These are phyloP conservation scores for Emiliania huxleyi DNA, from an alignment of 78 protist species.

Conservation along the genomic window DNA sequence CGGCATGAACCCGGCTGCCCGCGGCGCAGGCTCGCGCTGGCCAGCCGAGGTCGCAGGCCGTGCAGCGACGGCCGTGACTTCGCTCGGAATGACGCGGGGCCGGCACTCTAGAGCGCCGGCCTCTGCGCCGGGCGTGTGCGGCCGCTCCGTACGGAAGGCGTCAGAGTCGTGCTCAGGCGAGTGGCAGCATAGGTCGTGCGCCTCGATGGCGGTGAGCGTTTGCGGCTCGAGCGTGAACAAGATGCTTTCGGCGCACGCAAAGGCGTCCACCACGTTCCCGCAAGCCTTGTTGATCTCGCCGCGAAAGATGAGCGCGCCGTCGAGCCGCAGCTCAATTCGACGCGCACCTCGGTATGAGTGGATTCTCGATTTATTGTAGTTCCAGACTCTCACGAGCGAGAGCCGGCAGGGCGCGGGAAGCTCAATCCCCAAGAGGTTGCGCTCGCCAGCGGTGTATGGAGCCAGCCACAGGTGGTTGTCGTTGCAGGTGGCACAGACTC, in stretches of 20 bases:
- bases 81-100: background rate
- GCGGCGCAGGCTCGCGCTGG: background rate
- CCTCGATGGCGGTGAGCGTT: background rate
- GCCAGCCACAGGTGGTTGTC: slow-evolving; percentile 51
- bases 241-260: background rate
- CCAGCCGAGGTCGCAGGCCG: background rate
- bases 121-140: background rate
- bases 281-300: slow-evolving; percentile 34
- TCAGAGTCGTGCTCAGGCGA: too few species aligned
- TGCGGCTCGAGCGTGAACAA: background rate
- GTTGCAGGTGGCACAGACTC: slow-evolving; percentile 22
- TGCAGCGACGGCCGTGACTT: background rate
- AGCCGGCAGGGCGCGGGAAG: slow-evolving; percentile 27
- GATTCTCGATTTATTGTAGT: slow-evolving; percentile 72
- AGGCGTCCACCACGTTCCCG: background rate
- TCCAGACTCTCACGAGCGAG: slow-evolving; percentile 67
- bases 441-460: slow-evolving; percentile 36
- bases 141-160: background rate
- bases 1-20: background rate
- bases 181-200: background rate
- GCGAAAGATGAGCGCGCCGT: background rate
- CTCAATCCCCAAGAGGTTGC: slow-evolving; percentile 34
- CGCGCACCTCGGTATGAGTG: slow-evolving; percentile 40
- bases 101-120: background rate
- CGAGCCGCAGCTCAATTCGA: background rate